These are phyloP conservation scores for Ophiostoma sp. DNA, from an alignment of 2,329 filamentous ascomycete genomes.

Conservation along the genomic window DNA sequence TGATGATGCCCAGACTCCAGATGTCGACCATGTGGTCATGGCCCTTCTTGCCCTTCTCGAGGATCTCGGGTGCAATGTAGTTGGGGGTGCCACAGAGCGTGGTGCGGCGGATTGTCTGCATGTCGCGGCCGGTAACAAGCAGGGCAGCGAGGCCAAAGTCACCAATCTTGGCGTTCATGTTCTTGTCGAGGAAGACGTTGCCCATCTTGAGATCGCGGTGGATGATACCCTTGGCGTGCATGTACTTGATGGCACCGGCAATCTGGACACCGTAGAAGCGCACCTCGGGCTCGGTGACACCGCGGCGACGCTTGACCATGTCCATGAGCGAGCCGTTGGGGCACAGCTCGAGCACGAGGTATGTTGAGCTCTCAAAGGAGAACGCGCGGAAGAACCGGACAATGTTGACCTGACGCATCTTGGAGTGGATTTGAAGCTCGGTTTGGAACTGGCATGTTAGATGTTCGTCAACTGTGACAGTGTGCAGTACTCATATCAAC, in stretches of 20 bases:
- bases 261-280: slow-evolving; percentile 92
- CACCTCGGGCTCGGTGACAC: slow-evolving; percentile 87
- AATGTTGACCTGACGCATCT: slow-evolving; percentile 92
- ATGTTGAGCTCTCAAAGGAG: slow-evolving; percentile 81
- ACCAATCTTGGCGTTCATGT: slow-evolving; percentile 97
- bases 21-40: slow-evolving; percentile 98
- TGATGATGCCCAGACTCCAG: slow-evolving; percentile 96
- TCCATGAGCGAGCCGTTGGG: slow-evolving; percentile 96
- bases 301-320: slow-evolving; percentile 89
- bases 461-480: not conserved
- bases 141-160: slow-evolving; percentile 94
- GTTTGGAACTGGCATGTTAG: slow-evolving; percentile 54
- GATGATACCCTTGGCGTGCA: slow-evolving; percentile 92
- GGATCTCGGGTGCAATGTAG: slow-evolving; percentile 94
- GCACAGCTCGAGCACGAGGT: slow-evolving; percentile 89
- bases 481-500: not conserved
- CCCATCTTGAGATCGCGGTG: slow-evolving; percentile 97
- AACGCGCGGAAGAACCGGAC: slow-evolving; percentile 95
- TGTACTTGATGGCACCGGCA: slow-evolving; percentile 94
- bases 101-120: slow-evolving; percentile 75
- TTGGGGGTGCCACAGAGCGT: slow-evolving; percentile 97
- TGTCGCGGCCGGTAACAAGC: slow-evolving; percentile 84
- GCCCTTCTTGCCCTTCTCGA: slow-evolving; percentile 88
- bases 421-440: slow-evolving; percentile 96
- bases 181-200: slow-evolving; percentile 87